Percentiles rank a stretch among this genome's conserved stretches.
Conservation (phyloP, 2,329 filamentous ascomycete species). For the Botryotinia convoluta region DNA sequence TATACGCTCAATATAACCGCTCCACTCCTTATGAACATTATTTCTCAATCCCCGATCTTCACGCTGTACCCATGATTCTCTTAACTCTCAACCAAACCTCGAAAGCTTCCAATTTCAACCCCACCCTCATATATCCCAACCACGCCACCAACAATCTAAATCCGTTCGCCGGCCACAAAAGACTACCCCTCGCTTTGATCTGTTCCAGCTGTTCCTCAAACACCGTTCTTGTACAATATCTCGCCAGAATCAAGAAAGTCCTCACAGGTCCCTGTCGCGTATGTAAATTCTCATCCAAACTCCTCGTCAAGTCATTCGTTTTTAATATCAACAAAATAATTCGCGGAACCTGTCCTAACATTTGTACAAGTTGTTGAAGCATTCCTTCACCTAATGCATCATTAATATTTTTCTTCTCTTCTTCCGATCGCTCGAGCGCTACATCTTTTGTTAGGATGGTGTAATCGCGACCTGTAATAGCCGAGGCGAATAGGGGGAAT, state of each 20-base stretch:
- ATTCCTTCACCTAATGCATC: constrained; percentile 83
- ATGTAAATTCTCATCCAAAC: constrained; percentile 85
- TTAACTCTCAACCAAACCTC: constrained; percentile 60
- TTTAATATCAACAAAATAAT: constrained; percentile 95
- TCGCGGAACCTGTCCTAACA: constrained; percentile 83
- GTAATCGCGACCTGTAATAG: constrained; percentile 93
- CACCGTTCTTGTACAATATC: constrained; percentile 66
- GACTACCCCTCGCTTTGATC: constrained; percentile 51
- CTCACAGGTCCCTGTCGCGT: constrained; percentile 66
- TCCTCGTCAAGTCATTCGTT: constrained; percentile 94
- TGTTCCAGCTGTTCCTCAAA: constrained; percentile 62
- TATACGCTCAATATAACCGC: background rate
- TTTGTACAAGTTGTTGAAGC: constrained; percentile 80
- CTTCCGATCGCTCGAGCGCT: constrained; percentile 54
- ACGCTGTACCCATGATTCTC: constrained; percentile 42
- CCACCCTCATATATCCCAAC: constrained; percentile 57
- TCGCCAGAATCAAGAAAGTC: constrained; percentile 64
- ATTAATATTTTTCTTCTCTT: constrained; percentile 85
- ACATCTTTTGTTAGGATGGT: constrained; percentile 64
- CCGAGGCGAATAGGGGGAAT: constrained; percentile 92
- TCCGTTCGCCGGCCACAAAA: constrained; percentile 58
- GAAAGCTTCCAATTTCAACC: constrained; percentile 61
- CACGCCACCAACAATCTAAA: constrained; percentile 55
- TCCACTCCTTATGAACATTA: background rate
- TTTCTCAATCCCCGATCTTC: background rate